These are phyloP conservation scores for Trametes hirsuta DNA, from an alignment of 1,284 basidiomycete species.

Conservation along the genomic window DNA sequence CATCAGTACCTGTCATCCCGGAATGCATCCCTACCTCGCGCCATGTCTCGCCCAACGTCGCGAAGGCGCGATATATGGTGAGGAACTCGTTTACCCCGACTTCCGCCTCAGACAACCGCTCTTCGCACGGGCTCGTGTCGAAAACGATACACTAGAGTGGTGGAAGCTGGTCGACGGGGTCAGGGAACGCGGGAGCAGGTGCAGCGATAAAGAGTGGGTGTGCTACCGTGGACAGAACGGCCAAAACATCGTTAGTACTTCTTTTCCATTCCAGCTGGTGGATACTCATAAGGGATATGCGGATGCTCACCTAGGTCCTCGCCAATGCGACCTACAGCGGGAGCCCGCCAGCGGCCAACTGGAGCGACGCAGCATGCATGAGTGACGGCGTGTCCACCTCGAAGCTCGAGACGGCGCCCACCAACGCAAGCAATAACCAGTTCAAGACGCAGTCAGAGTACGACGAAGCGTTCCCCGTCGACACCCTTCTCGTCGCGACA, in stretches of 20 bases:
- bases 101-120: conserved; percentile 9
- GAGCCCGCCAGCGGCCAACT: conserved; percentile 1
- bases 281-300: not conserved
- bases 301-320: not conserved
- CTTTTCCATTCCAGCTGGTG: not conserved
- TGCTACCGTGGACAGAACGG: conserved; percentile 13
- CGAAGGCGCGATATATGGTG: conserved; percentile 3
- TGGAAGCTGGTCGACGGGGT: conserved; percentile 1
- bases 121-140: not conserved
- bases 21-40: not conserved
- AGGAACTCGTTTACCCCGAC: conserved; percentile 16
- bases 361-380: conserved; percentile 14
- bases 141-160: not conserved
- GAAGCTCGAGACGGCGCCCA: not conserved
- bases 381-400: conserved; percentile 4
- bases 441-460: not conserved
- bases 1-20: not conserved
- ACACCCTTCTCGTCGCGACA: conserved; percentile 9
- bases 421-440: not conserved
- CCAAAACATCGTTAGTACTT: conserved; percentile 8
- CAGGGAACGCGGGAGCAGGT: conserved; percentile 7
- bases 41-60: conserved; percentile 7
- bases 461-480: conserved; percentile 2
- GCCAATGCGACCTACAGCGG: conserved; percentile 13
- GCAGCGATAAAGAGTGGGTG: conserved; percentile 5